Conservation (phyloP, 441 rosid genomes). For the Pelargonium australe region DNA sequence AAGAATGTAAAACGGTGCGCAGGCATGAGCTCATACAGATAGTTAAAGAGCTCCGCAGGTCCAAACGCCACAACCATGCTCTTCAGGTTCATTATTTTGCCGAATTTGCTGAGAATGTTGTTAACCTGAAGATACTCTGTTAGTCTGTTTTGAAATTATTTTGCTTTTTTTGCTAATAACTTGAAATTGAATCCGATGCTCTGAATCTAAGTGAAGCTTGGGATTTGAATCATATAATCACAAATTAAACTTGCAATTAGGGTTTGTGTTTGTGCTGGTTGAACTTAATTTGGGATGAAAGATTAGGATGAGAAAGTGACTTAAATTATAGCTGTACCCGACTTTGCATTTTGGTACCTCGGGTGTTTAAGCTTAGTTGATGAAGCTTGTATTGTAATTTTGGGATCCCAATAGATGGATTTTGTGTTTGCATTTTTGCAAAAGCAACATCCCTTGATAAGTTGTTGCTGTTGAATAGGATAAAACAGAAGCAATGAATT, state of each 20-base stretch:
- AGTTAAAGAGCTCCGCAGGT: slow-evolving; percentile 80
- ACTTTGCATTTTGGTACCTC: neutral
- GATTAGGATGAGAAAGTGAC: neutral
- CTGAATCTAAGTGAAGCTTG: neutral
- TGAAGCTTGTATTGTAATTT: neutral
- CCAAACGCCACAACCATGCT: slow-evolving; percentile 82
- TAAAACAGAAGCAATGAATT: neutral
- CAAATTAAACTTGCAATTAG: neutral
- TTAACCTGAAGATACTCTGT: neutral
- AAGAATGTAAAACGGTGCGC: slow-evolving; percentile 58
- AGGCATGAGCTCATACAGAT: slow-evolving; percentile 85
- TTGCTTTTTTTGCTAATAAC: neutral
- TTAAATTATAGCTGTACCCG: neutral
- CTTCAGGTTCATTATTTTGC: slow-evolving; percentile 47
- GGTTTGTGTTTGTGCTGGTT: neutral
- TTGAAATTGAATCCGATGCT: neutral
- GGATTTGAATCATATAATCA: neutral
- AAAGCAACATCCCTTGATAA: neutral
- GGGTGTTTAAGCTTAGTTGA: neutral
- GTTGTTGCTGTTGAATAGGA: neutral
- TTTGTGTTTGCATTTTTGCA: neutral
- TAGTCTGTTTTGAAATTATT: neutral
- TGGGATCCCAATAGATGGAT: neutral
- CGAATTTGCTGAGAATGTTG: neutral
- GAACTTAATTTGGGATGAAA: neutral